A percentile compares a stretch with the other conserved stretches of the same genome.
Conservation (phyloP, 1,139 yeast genomes). For the Pneumocystis murina region DNA sequence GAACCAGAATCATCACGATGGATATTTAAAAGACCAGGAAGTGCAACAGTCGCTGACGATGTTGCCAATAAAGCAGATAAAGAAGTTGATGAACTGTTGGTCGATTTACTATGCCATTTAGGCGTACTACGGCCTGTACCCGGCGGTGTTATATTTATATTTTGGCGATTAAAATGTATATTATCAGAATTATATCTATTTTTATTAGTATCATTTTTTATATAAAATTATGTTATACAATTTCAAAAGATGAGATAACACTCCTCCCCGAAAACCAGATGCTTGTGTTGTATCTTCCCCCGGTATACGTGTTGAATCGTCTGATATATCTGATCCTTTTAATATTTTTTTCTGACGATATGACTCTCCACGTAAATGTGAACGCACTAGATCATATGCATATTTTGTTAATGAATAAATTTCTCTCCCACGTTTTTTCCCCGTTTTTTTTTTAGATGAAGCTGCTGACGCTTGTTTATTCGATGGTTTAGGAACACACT, state of each 20-base stretch:
- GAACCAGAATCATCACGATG: neutral
- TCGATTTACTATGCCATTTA: neutral
- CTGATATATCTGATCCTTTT: neutral
- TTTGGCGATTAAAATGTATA: neutral
- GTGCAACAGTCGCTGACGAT: neutral
- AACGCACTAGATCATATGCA: neutral
- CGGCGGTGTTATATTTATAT: neutral
- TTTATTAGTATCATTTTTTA: neutral
- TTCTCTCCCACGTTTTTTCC: neutral
- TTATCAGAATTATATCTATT: neutral
- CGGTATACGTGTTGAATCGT: neutral
- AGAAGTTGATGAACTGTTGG: neutral
- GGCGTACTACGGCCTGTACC: neutral
- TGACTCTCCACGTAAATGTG: neutral
- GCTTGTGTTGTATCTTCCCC: neutral
- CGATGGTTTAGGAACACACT: neutral
- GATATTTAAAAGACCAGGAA: neutral
- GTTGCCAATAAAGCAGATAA: neutral
- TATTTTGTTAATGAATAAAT: neutral
- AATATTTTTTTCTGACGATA: neutral
- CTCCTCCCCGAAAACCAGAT: neutral
- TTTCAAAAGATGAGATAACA: neutral
- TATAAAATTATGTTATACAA: neutral
- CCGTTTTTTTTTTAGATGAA: neutral
- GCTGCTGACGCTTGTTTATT: neutral